Evolutionary conservation across 441 rosid genomes (phyloP).

Genomic region (Populus hybrid): DNA sequence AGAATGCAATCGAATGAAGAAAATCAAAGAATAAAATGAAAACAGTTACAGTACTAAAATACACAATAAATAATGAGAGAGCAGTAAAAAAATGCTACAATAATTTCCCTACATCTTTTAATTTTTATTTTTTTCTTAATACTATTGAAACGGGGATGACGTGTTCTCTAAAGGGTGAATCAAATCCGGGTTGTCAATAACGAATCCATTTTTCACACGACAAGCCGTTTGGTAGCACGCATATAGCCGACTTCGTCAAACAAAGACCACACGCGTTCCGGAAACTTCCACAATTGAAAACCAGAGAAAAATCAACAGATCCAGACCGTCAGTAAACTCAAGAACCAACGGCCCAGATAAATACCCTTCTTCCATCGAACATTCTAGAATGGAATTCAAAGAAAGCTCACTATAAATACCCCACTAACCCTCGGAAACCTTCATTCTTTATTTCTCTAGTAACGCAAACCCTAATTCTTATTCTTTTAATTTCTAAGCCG

Average conservation of each 20-base stretch:
- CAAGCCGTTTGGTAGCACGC: neutral
- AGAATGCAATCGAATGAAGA: too few relatives aligned
- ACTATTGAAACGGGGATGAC: too few relatives aligned
- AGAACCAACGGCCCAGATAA: neutral
- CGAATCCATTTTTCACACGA: too few relatives aligned
- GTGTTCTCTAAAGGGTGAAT: neutral
- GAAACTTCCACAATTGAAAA: neutral
- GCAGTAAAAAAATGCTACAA: too few relatives aligned
- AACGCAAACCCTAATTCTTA: neutral
- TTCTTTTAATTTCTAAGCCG: neutral
- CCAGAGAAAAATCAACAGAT: neutral
- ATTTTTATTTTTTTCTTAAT: too few relatives aligned
- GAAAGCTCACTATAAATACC: slow-evolving; percentile 5
- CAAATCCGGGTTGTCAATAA: neutral
- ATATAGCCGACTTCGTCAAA: neutral
- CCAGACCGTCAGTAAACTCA: neutral
- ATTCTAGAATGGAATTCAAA: slow-evolving; percentile 29
- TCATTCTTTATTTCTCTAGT: neutral
- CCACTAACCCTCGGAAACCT: neutral
- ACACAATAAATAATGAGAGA: too few relatives aligned
- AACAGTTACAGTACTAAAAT: too few relatives aligned
- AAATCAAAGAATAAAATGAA: too few relatives aligned
- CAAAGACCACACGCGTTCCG: neutral
- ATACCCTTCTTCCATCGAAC: slow-evolving; percentile 18
- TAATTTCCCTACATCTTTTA: too few relatives aligned